Conservation (phyloP, 306 rosid genomes). For the Potentilla sterilis region DNA sequence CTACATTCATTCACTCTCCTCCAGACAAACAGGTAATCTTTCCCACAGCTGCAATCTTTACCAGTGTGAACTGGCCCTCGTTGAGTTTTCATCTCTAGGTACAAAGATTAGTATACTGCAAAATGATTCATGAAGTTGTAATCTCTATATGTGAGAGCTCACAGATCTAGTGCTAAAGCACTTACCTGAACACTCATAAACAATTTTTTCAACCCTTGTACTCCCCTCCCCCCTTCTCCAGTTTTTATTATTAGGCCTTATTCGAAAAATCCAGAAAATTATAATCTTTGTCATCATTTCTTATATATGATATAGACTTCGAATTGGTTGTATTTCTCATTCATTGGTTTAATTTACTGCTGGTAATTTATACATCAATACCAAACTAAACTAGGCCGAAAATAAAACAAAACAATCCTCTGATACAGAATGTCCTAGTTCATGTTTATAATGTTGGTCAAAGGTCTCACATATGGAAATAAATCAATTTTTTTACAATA, state of each 20-base stretch:
- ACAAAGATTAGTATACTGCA: slow-evolving; percentile 5
- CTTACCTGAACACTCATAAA: not conserved
- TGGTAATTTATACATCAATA: no score
- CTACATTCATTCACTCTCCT: slow-evolving; percentile 8
- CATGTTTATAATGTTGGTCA: no score
- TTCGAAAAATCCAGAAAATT: not conserved
- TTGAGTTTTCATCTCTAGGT: slow-evolving; percentile 1
- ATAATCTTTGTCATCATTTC: slow-evolving; percentile 3
- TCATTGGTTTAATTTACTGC: no score
- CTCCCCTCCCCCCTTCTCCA: not conserved
- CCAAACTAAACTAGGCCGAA: no score
- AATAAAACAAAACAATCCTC: no score
- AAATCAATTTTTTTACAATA: no score
- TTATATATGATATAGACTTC: not conserved
- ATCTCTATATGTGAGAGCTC: not conserved
- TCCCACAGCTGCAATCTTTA: slow-evolving; percentile 9
- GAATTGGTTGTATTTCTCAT: not conserved
- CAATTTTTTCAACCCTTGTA: not conserved
- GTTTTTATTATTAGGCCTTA: not conserved
- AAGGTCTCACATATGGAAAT: no score
- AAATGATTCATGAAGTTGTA: not conserved
- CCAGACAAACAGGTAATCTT: slow-evolving; percentile 10
- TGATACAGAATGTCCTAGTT: no score
- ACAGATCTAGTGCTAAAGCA: not conserved
- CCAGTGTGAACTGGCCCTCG: slow-evolving; percentile 10